A percentile compares a stretch with the other conserved stretches of the same genome.
phyloP scores from a whole-genome alignment of 2,329 filamentous ascomycete genomes.

The Penicillium sp. region DNA sequence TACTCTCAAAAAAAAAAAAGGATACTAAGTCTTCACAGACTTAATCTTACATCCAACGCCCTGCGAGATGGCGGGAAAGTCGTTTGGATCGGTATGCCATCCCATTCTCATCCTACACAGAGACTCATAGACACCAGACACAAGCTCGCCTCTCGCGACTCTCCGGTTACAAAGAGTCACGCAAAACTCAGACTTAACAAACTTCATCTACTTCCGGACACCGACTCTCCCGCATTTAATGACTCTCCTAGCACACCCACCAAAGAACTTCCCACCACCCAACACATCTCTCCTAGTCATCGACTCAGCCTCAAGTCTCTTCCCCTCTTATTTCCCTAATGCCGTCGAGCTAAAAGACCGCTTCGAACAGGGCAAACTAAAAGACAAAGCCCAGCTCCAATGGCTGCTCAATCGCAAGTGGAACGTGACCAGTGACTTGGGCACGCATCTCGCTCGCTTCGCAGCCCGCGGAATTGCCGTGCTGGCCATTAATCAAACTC shows the following conservation, averaged over 20 bases:
- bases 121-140: conserved; percentile 35
- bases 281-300: conserved; percentile 66
- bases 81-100: conserved; percentile 71
- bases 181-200: conserved; percentile 29
- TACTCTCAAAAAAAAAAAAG: conserved; percentile 2
- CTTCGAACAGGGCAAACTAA: conserved; percentile 26
- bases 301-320: conserved; percentile 68
- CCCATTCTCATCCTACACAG: not conserved
- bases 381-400: conserved; percentile 39
- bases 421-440: conserved; percentile 62
- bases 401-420: conserved; percentile 40
- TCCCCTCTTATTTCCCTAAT: conserved; percentile 71
- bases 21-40: conserved; percentile 46
- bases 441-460: conserved; percentile 58
- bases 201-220: conserved; percentile 59
- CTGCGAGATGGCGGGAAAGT: conserved; percentile 58
- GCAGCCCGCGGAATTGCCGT: conserved; percentile 68
- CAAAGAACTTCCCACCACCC: conserved; percentile 55
- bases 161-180: conserved; percentile 48
- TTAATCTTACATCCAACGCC: conserved; percentile 63
- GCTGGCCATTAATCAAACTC: conserved; percentile 70
- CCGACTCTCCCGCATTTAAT: conserved; percentile 61
- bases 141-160: conserved; percentile 45
- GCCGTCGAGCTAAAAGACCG: conserved; percentile 35
- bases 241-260: conserved; percentile 65